Evolutionary conservation across 345 rosid genomes (phyloP).

Genomic region (Noccaea bulbosa): DNA sequence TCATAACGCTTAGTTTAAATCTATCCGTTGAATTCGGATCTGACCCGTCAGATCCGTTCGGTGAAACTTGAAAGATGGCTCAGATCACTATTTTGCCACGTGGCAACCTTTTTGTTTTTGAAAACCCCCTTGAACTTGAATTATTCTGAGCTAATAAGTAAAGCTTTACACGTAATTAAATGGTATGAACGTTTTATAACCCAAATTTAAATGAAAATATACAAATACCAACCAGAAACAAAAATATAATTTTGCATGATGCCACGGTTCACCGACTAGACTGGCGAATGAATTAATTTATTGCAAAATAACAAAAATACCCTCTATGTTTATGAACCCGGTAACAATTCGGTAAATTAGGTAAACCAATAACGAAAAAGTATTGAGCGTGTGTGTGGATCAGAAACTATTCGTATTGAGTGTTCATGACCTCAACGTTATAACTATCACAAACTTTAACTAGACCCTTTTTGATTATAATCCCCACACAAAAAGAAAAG

Average conservation of each 20-base stretch:
- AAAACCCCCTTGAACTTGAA: not conserved
- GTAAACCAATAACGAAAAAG: too few relatives aligned
- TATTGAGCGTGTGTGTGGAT: not conserved
- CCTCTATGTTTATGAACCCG: constrained; percentile 11
- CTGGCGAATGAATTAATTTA: too few relatives aligned
- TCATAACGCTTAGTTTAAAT: not conserved
- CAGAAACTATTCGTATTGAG: not conserved
- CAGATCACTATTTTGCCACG: constrained; percentile 30
- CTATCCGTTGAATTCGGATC: constrained; percentile 22
- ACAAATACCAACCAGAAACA: not conserved
- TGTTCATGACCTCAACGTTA: constrained; percentile 16
- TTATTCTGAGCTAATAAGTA: not conserved
- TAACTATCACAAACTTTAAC: not conserved
- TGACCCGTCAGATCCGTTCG: constrained; percentile 20
- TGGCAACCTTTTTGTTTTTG: constrained; percentile 4
- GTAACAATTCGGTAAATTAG: not conserved
- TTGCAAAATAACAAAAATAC: constrained; percentile 3
- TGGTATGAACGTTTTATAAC: not conserved
- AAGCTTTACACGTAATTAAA: not conserved
- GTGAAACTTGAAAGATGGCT: constrained; percentile 27
- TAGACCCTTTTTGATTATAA: not conserved
- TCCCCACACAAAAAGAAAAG: not conserved
- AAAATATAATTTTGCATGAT: not conserved
- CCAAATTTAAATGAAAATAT: not conserved
- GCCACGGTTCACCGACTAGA: not conserved